Evolutionary conservation across 495 filamentous ascomycete species (phyloP).

Genomic region (Massariosphaeria phaeospora): DNA sequence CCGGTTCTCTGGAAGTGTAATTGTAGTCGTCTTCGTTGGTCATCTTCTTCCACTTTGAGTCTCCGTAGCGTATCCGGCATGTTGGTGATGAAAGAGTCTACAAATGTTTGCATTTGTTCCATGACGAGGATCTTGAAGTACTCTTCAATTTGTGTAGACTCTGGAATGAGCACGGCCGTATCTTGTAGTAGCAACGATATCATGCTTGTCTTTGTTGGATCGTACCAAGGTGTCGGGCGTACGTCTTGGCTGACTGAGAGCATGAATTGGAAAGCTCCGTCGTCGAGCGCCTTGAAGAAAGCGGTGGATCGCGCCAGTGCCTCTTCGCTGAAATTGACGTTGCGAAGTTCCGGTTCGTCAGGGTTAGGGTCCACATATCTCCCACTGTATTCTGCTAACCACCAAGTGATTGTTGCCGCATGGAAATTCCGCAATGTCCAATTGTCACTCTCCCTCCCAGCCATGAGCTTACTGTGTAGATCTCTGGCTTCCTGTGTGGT

Average conservation of each 20-base stretch:
- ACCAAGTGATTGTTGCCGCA: slow-evolving; percentile 69
- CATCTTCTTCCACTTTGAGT: slow-evolving; percentile 83
- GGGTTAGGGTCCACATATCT: slow-evolving; percentile 71
- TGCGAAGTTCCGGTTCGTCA: slow-evolving; percentile 48
- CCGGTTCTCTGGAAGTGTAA: slow-evolving; percentile 43
- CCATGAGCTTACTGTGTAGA: slow-evolving; percentile 62
- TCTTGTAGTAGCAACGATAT: slow-evolving; percentile 73
- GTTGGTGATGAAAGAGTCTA: slow-evolving; percentile 88
- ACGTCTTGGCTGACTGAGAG: slow-evolving; percentile 77
- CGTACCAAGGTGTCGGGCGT: slow-evolving; percentile 69
- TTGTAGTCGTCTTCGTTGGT: slow-evolving; percentile 68
- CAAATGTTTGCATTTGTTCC: slow-evolving; percentile 74
- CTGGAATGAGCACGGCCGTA: slow-evolving; percentile 58
- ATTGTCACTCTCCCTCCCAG: slow-evolving; percentile 55
- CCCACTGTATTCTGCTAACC: slow-evolving; percentile 88
- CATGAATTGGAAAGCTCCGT: slow-evolving; percentile 88
- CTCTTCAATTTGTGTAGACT: slow-evolving; percentile 55
- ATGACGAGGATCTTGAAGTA: slow-evolving; percentile 66
- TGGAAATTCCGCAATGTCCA: slow-evolving; percentile 71
- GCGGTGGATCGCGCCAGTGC: slow-evolving; percentile 61
- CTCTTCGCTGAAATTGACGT: slow-evolving; percentile 59
- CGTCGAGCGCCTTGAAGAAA: slow-evolving; percentile 72
- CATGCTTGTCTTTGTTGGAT: slow-evolving; percentile 68
- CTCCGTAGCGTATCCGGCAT: slow-evolving; percentile 86
- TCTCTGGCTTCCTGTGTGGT: slow-evolving; percentile 59